Percentiles rank a stretch among this genome's conserved stretches.
Conservation (phyloP, 2,329 filamentous ascomycete genomes). For the Fusarium sambucinum region DNA sequence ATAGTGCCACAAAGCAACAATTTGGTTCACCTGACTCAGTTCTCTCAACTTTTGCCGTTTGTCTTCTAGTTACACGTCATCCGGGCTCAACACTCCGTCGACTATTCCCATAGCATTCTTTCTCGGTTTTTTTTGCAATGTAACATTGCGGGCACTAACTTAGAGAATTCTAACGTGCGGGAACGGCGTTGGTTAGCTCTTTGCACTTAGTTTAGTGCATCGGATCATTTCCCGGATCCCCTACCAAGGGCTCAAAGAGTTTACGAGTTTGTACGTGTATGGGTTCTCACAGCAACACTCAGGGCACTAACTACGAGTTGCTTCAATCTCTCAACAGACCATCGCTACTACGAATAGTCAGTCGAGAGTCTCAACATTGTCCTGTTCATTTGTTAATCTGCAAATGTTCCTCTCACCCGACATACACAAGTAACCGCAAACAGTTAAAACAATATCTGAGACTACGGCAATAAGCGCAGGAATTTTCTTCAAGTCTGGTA, state of each 20-base stretch:
- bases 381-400: neutral
- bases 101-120: neutral
- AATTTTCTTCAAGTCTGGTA: neutral
- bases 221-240: neutral
- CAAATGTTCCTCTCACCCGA: neutral
- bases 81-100: neutral
- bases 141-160: constrained; percentile 6
- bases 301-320: neutral
- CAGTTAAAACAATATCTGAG: neutral
- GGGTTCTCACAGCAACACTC: neutral
- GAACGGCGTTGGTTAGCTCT: neutral
- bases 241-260: neutral
- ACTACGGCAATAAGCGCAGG: neutral
- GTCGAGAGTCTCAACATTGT: neutral
- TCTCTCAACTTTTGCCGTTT: neutral
- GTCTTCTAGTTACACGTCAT: neutral
- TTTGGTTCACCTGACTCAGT: neutral
- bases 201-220: neutral
- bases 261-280: neutral
- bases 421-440: neutral
- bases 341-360: neutral
- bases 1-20: neutral
- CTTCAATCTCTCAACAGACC: too few relatives aligned
- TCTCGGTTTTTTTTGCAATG: neutral
- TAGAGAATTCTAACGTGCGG: neutral